These are phyloP conservation scores for Cyphellophora europaea DNA, from an alignment of 2,329 filamentous ascomycete species.

Conservation along the genomic window DNA sequence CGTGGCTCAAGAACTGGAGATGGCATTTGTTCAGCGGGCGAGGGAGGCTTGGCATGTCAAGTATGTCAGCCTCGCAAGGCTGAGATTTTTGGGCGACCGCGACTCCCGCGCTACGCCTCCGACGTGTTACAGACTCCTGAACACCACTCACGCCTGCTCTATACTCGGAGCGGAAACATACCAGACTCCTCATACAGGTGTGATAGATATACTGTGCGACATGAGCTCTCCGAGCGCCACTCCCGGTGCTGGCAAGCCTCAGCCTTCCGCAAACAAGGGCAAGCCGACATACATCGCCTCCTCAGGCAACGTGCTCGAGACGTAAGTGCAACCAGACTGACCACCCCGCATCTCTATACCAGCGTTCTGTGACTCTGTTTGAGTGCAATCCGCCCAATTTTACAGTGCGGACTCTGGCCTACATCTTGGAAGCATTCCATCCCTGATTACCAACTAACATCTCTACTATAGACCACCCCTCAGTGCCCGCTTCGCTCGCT, in stretches of 20 bases:
- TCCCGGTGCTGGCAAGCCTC: not conserved
- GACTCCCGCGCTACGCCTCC: too few species aligned
- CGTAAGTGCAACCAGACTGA: constrained; percentile 5
- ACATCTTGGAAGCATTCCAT: too few species aligned
- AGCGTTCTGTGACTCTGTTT: not conserved
- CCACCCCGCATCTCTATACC: not conserved
- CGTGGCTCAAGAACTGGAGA: too few species aligned
- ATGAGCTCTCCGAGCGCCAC: not conserved
- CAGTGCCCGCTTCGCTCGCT: constrained; percentile 30
- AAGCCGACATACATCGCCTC: constrained; percentile 11
- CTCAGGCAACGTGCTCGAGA: constrained; percentile 15
- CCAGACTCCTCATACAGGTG: too few species aligned
- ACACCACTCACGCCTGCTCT: too few species aligned
- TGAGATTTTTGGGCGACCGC: too few species aligned
- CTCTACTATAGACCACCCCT: constrained; percentile 31
- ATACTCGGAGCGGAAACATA: too few species aligned
- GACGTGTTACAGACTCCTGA: too few species aligned
- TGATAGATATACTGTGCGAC: too few species aligned
- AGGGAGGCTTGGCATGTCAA: too few species aligned
- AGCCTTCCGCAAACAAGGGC: not conserved
- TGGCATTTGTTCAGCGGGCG: too few species aligned
- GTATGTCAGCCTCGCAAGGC: too few species aligned
- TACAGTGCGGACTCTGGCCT: constrained; percentile 1
- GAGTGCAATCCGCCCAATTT: not conserved
- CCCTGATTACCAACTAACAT: constrained; percentile 3